A percentile compares a stretch with the other conserved stretches of the same genome.
Evolutionary conservation across 2,329 filamentous ascomycete genomes (phyloP).

Genomic region (Clarireedia hainanense): DNA sequence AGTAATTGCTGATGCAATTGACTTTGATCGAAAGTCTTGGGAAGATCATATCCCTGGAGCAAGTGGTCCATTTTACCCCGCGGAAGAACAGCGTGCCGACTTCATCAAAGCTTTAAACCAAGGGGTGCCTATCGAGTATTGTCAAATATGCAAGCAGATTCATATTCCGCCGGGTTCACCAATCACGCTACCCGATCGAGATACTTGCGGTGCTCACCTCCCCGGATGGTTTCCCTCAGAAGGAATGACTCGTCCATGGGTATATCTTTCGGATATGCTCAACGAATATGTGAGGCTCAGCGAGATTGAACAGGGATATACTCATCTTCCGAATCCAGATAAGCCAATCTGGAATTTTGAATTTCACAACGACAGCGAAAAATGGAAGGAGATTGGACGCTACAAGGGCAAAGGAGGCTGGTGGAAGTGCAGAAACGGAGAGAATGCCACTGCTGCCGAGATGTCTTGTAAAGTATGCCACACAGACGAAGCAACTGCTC

Average conservation of each 20-base stretch:
- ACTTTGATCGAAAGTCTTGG: constrained; percentile 6
- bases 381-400: constrained; percentile 19
- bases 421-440: constrained; percentile 23
- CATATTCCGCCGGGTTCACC: constrained; percentile 23
- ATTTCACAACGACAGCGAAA: constrained; percentile 17
- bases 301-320: constrained; percentile 13
- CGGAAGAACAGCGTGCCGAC: constrained; percentile 6
- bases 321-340: constrained; percentile 1
- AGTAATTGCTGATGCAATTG: constrained; percentile 1
- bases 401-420: constrained; percentile 16
- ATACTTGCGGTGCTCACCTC: constrained; percentile 21
- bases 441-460: constrained; percentile 15
- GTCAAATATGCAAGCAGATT: constrained; percentile 18
- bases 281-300: constrained; percentile 14
- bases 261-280: constrained; percentile 12
- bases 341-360: constrained; percentile 17
- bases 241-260: constrained; percentile 15
- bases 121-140: constrained; percentile 14
- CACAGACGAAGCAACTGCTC: not conserved
- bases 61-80: constrained; percentile 3
- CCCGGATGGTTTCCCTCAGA: constrained; percentile 26
- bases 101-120: constrained; percentile 11
- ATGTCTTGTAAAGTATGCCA: constrained; percentile 13
- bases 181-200: constrained; percentile 19
- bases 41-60: not conserved